Evolutionary conservation across 441 rosid species (phyloP).

Genomic region (Populus hybrid): DNA sequence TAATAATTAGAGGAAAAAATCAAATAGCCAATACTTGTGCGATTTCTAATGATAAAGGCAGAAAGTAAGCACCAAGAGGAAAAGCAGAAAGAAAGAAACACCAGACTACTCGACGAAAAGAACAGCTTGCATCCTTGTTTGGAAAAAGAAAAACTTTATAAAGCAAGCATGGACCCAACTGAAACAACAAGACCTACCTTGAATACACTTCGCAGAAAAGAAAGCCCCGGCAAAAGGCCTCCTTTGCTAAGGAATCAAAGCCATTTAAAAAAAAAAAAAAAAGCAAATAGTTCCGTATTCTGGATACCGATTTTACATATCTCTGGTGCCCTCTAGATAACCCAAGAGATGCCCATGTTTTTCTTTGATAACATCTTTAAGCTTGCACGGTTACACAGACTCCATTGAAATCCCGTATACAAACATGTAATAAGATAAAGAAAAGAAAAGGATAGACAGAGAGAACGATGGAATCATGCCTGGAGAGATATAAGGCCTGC

Average conservation of each 20-base stretch:
- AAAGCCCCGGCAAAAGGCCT: not conserved
- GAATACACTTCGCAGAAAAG: not conserved
- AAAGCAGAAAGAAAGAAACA: too few species aligned
- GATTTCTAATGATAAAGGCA: not conserved
- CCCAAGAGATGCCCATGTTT: not conserved
- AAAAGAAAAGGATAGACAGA: not conserved
- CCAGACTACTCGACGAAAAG: not conserved
- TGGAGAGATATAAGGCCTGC: slow-evolving; percentile 55
- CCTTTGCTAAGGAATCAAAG: not conserved
- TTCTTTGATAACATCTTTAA: not conserved
- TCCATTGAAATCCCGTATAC: not conserved
- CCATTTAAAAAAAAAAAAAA: not conserved
- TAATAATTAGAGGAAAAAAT: not conserved
- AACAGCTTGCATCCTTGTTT: not conserved
- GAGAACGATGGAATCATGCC: slow-evolving; percentile 24
- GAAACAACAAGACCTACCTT: not conserved
- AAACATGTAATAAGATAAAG: not conserved
- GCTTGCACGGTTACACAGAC: not conserved
- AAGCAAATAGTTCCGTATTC: not conserved
- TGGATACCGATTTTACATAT: not conserved
- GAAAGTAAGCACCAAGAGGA: not conserved
- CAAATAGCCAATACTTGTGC: not conserved
- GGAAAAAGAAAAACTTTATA: not conserved
- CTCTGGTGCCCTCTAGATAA: not conserved
- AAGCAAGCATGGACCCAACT: too few species aligned